phyloP scores from a whole-genome alignment of 1,284 basidiomycete genomes.

The Pulveroboletus ridleyi region DNA sequence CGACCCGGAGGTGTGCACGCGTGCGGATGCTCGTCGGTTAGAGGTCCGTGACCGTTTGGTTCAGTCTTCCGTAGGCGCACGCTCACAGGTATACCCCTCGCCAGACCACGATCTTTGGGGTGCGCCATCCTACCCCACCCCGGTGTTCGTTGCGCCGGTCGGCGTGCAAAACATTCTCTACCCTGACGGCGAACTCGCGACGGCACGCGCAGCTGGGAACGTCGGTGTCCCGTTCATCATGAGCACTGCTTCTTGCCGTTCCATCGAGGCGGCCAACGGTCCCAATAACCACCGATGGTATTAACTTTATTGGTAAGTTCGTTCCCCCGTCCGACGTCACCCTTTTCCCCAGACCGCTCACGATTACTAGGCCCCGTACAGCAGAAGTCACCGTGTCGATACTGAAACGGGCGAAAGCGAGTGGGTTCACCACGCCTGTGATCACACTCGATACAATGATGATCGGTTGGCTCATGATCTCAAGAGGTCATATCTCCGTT shows the following conservation, averaged over 20 bases:
- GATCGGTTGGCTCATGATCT: no score
- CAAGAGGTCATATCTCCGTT: no score
- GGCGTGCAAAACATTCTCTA: no score
- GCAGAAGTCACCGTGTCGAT: slow-evolving; percentile 53
- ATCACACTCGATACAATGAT: no score
- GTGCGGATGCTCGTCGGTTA: slow-evolving; percentile 62
- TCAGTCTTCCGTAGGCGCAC: background rate
- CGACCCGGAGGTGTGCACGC: no score
- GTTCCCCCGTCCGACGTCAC: background rate
- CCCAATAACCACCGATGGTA: slow-evolving; percentile 54
- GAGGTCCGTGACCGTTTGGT: slow-evolving; percentile 40
- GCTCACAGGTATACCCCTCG: background rate
- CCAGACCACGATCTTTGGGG: slow-evolving; percentile 57
- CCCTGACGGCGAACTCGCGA: no score
- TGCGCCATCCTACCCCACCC: slow-evolving; percentile 51
- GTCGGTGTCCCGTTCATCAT: no score
- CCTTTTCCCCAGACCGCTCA: background rate
- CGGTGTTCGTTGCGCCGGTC: slow-evolving; percentile 36
- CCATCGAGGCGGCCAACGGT: slow-evolving; percentile 60
- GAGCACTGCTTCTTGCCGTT: slow-evolving; percentile 26
- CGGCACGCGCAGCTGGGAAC: no score
- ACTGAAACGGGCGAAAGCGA: slow-evolving; percentile 53
- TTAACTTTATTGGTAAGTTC: slow-evolving; percentile 62
- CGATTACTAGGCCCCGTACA: slow-evolving; percentile 48
- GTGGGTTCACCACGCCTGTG: slow-evolving; percentile 58